Evolutionary conservation across 495 filamentous ascomycete genomes (phyloP).

Genomic region (Aspergillus bridgeri): DNA sequence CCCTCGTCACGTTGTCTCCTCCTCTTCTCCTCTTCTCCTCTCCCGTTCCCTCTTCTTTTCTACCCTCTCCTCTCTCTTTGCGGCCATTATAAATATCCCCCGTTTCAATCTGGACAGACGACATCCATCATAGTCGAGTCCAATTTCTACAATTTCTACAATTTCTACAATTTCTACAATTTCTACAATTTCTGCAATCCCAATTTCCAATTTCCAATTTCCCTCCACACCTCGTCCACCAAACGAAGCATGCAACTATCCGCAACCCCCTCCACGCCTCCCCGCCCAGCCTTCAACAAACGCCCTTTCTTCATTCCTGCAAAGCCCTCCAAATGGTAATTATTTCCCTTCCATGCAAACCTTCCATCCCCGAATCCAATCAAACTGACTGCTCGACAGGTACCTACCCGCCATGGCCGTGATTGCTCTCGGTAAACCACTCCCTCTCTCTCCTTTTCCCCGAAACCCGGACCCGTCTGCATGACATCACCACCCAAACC

Average conservation of each 20-base stretch:
- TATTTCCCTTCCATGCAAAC: neutral
- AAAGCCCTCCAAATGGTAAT: neutral
- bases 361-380: neutral
- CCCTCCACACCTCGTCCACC: neutral
- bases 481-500: neutral
- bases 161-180: neutral
- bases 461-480: neutral
- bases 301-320: neutral
- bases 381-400: conserved; percentile 9
- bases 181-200: neutral
- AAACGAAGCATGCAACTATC: neutral
- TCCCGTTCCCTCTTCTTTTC: neutral
- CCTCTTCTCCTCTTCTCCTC: neutral
- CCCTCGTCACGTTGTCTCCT: neutral
- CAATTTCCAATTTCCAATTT: neutral
- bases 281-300: neutral
- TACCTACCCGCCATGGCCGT: conserved; percentile 33
- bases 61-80: neutral
- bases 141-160: neutral
- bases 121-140: neutral
- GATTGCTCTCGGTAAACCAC: conserved; percentile 28
- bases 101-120: neutral
- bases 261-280: neutral
- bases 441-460: neutral
- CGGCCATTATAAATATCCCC: neutral